phyloP scores from a whole-genome alignment of 345 rosid species.

The Gossypium arboreum region DNA sequence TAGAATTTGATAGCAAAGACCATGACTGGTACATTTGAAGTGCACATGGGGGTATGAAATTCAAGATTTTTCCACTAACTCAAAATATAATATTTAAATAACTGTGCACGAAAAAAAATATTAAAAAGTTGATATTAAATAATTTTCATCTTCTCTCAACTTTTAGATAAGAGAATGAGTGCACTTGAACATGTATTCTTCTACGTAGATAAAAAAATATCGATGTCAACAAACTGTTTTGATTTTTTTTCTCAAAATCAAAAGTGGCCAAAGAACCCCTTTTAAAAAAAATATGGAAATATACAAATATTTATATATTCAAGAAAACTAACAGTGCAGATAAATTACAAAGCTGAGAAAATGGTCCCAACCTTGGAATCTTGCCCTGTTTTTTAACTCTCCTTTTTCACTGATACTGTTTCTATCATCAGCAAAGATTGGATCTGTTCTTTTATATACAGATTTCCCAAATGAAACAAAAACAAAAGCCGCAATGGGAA shows the following conservation, averaged over 20 bases:
- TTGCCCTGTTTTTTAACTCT: neutral
- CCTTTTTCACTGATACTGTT: neutral
- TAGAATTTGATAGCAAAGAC: neutral
- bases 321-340: neutral
- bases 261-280: too few relatives aligned
- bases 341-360: conserved; percentile 1
- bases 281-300: neutral
- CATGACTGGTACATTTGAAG: conserved; percentile 10
- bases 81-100: neutral
- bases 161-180: fast-evolving
- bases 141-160: too few relatives aligned
- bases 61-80: conserved; percentile 9
- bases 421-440: conserved; percentile 5
- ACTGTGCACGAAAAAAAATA: neutral
- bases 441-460: too few relatives aligned
- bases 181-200: fast-evolving
- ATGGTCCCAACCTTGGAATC: conserved; percentile 4
- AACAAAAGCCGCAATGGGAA: too few relatives aligned
- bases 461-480: neutral
- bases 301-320: too few relatives aligned
- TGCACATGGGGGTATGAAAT: conserved; percentile 12
- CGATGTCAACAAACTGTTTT: too few relatives aligned
- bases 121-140: too few relatives aligned
- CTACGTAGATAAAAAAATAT: fast-evolving
- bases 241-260: too few relatives aligned